These are phyloP conservation scores for Styphnolobium japonicum DNA, from an alignment of 306 rosid genomes.

Conservation along the genomic window DNA sequence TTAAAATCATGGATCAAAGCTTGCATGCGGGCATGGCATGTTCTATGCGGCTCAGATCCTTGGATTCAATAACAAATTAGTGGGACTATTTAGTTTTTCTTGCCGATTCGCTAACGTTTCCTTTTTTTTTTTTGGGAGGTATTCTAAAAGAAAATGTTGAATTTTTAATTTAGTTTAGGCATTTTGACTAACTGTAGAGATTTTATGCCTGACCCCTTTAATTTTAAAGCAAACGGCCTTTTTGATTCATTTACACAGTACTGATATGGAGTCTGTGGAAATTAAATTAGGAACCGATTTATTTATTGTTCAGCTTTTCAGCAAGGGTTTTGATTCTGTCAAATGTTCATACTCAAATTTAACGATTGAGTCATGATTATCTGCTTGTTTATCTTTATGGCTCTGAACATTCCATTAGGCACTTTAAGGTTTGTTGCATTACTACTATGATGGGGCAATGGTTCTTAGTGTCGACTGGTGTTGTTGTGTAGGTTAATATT, in stretches of 20 bases:
- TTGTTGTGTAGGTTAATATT: background rate
- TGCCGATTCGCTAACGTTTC: background rate
- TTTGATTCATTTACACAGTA: background rate
- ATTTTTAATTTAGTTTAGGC: background rate
- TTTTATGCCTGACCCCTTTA: background rate
- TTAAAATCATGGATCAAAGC: slow-evolving; percentile 1
- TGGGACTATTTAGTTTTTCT: background rate
- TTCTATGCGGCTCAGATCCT: slow-evolving; percentile 1
- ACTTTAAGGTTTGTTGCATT: background rate
- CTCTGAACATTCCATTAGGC: background rate
- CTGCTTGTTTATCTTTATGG: background rate
- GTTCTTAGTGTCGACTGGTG: background rate
- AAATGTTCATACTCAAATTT: background rate
- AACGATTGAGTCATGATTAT: background rate
- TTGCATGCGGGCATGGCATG: slow-evolving; percentile 7
- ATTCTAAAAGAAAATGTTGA: background rate
- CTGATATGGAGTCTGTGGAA: background rate
- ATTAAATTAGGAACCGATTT: background rate
- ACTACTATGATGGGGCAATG: background rate
- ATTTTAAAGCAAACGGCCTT: background rate
- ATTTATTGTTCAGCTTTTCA: background rate
- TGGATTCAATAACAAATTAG: background rate
- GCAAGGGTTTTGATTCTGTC: background rate
- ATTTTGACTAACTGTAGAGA: background rate
- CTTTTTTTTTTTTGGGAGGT: background rate